Conservation (phyloP, 1,284 basidiomycete species). For the Takashimella koratensis region DNA sequence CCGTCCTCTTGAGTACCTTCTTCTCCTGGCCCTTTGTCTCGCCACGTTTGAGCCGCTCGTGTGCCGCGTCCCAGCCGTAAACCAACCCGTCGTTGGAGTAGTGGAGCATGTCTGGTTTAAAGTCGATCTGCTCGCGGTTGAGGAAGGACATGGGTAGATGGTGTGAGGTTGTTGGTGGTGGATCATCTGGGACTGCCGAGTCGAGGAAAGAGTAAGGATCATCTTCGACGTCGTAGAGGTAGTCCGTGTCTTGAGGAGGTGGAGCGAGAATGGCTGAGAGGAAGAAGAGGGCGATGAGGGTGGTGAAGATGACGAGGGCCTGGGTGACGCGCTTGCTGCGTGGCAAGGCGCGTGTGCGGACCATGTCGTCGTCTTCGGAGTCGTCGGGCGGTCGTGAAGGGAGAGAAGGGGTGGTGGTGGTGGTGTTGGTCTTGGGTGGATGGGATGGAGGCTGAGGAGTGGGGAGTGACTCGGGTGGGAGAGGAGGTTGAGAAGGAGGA, state of each 20-base stretch:
- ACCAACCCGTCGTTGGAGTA: conserved; percentile 31
- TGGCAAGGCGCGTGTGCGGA: not conserved
- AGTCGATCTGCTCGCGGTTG: not conserved
- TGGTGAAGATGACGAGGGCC: conserved; percentile 1
- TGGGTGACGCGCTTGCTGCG: not conserved
- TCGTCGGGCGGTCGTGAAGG: no score
- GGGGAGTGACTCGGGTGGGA: no score
- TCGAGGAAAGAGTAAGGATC: conserved; percentile 9
- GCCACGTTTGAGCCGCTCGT: conserved; percentile 12
- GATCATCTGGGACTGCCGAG: conserved; percentile 6
- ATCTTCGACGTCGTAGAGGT: not conserved
- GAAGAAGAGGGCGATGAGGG: conserved; percentile 1
- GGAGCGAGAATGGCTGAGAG: not conserved
- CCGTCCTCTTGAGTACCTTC: conserved; percentile 15
- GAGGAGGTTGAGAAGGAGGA: no score
- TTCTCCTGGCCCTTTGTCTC: conserved; percentile 15
- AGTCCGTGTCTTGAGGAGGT: not conserved
- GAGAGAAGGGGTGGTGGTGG: not conserved
- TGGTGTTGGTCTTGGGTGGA: not conserved
- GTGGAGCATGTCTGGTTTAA: not conserved
- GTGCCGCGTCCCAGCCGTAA: conserved; percentile 27
- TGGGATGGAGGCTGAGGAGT: no score
- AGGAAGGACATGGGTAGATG: not conserved
- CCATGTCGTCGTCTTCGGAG: no score
- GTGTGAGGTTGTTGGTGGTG: conserved; percentile 4